phyloP scores from a whole-genome alignment of 371 early-diverging fungal species.

The Lichtheimia ramosa region DNA sequence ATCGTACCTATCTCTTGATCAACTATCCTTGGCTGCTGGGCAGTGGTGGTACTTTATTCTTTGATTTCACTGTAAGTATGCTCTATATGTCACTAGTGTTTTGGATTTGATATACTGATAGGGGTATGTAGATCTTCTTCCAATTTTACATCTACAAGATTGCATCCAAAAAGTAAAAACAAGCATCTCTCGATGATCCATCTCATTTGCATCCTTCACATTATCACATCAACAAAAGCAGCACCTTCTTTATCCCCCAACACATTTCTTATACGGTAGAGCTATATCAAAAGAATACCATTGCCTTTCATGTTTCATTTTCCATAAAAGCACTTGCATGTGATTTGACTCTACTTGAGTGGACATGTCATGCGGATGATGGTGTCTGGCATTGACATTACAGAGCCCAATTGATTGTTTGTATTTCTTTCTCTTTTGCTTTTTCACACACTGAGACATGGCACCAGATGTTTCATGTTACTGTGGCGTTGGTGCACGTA shows the following conservation, averaged over 20 bases:
- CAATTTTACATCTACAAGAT: constrained; percentile 46
- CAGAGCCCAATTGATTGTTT: too few species aligned
- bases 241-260: too few species aligned
- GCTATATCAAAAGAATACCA: too few species aligned
- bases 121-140: constrained; percentile 41
- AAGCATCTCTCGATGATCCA: not conserved
- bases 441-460: too few species aligned
- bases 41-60: constrained; percentile 60
- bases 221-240: too few species aligned
- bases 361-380: too few species aligned
- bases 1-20: constrained; percentile 56
- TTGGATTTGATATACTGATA: not conserved
- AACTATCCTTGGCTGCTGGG: constrained; percentile 78
- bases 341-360: too few species aligned
- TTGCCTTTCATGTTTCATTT: too few species aligned
- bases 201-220: not conserved
- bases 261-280: too few species aligned
- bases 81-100: not conserved
- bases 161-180: not conserved
- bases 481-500: constrained; percentile 77
- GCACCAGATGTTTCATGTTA: not conserved
- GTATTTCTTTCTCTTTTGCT: too few species aligned
- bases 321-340: too few species aligned
- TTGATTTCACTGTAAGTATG: constrained; percentile 57
- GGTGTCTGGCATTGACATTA: too few species aligned